Evolutionary conservation across 805 yeast species (phyloP), one percentile per base, ranked within the genome.

Genomic region (Yamadazyma endophytica): DNA sequence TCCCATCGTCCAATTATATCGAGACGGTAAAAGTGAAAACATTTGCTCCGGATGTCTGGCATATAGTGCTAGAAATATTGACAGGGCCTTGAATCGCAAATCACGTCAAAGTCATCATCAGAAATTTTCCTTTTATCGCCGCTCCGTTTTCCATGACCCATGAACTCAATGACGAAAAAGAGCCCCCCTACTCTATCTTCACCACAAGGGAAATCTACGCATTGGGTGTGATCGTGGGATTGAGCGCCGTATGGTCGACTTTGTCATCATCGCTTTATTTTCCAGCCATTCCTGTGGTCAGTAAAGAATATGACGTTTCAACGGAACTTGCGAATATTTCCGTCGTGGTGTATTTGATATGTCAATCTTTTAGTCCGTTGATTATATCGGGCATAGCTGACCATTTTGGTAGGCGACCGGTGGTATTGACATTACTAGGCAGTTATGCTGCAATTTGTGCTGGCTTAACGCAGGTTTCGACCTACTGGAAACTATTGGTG

Each of bases 11-110:
- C 8, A n/a, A 11, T 3, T 19, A 27, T 8, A 5, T 20, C 4
- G 33, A 27, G 5, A 55, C 54, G 8, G 7, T 45, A 1, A 72
- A 63, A 42, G 83, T 87, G 33, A 87, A 86, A 57, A 82, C 90
- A 0, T 86, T 79, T 65, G 94, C 95, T 0, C 96, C 96, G 0
- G 90, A 82, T 29, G 77, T 87, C 2, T 80, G 84, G 80, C 96
- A 86, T 44, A 60, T 83, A 2, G 83, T 84, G 4, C 39, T 55
- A n/a, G n/a, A n/a, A n/a, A n/a, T n/a, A n/a, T n/a, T n/a, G n/a
- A n/a, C n/a, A n/a, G n/a, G n/a, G n/a, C n/a, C n/a, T n/a, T n/a
- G n/a, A 11, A 8, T 19, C 21, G 11, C 8, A 8, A 19, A 19
- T 19, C 21, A 19, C 9, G 21, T 19, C 21, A 19, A 19, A 19